These are phyloP conservation scores for Yamadazyma sp. DNA, from an alignment of 805 yeast genomes.

Conservation along the genomic window DNA sequence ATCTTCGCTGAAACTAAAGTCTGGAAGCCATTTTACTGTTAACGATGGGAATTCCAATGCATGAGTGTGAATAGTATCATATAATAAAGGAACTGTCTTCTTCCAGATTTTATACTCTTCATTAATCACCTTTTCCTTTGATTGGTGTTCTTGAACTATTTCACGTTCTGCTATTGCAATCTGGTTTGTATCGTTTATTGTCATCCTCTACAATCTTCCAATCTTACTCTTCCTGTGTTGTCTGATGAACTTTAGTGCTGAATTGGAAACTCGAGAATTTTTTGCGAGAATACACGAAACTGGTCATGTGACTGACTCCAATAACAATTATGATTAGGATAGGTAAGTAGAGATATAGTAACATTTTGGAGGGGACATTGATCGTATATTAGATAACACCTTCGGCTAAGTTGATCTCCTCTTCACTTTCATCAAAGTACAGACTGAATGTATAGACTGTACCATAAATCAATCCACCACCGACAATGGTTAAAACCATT, in stretches of 20 bases:
- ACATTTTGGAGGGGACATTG: no score
- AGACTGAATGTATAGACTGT: constrained; percentile 80
- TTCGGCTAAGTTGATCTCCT: constrained; percentile 19
- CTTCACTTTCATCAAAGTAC: constrained; percentile 55
- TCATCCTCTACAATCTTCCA: no score
- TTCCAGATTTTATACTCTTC: constrained; percentile 83
- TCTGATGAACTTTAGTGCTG: no score
- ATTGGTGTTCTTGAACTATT: constrained; percentile 45
- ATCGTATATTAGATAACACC: constrained; percentile 10
- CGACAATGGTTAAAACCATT: constrained; percentile 69
- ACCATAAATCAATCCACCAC: constrained; percentile 80
- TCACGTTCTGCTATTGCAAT: constrained; percentile 32
- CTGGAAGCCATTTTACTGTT: constrained; percentile 67
- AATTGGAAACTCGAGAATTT: no score
- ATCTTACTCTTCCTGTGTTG: no score
- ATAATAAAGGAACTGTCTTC: constrained; percentile 74
- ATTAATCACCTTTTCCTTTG: constrained; percentile 60
- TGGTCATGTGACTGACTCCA: no score
- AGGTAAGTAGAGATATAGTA: no score
- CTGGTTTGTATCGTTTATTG: constrained; percentile 5
- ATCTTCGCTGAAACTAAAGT: constrained; percentile 25
- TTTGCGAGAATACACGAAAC: no score
- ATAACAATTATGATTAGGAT: no score
- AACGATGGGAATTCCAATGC: constrained; percentile 70
- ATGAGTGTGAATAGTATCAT: constrained; percentile 68